Base-by-base conservation (phyloP, 1,139 yeast genomes). In the Suhomyces panamericanus region DNA sequence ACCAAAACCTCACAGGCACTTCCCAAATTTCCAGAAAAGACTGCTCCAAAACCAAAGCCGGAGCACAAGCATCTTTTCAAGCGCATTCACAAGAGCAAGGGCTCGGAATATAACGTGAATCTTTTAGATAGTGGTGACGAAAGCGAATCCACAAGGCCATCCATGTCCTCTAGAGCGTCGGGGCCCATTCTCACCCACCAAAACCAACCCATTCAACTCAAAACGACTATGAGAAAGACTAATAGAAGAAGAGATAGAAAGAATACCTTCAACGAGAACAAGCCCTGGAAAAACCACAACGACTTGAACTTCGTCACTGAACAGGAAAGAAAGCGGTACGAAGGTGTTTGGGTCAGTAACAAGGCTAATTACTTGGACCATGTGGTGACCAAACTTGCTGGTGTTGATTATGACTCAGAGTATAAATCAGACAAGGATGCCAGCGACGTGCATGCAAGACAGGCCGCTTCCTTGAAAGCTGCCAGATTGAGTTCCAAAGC, bases 261-360 rank as follows among this genome's bases (percentile, higher is more conserved):
- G 54, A 66, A 72, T 35, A 62, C 66, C 17, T 91, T 93, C 62
- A 86, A 93, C 60, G 96, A 87, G 55, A 89, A 87, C 51, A 90
- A 91, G 62, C 98, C 98, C 0, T 93, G 99, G 98, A 93, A 91
- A 57, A 84, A 88, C 57, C 96, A 89, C 60, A 73, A 71, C 34
- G 87, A 82, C 50, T 73, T 83, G 10, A 73, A 72, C 38, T 73
- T 69, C 42, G 75, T 90, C 11, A 77, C 86, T 0, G 90, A 85
- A 26, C 77, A 73, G 31, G 98, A 93, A 61, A 73, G 88, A 48
- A 90, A 89, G 58, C 67, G 98, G 40, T 91, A 91, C 62, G 97
- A 90, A 62, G 96, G 96, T 13, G 77, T 93, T 22, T 93, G 96
- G 96, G 96, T 86, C 0, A 82, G 96, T 39, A 93, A 93, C 58